phyloP scores from a whole-genome alignment of 306 rosid species.

The Casuarina equisetifolia region DNA sequence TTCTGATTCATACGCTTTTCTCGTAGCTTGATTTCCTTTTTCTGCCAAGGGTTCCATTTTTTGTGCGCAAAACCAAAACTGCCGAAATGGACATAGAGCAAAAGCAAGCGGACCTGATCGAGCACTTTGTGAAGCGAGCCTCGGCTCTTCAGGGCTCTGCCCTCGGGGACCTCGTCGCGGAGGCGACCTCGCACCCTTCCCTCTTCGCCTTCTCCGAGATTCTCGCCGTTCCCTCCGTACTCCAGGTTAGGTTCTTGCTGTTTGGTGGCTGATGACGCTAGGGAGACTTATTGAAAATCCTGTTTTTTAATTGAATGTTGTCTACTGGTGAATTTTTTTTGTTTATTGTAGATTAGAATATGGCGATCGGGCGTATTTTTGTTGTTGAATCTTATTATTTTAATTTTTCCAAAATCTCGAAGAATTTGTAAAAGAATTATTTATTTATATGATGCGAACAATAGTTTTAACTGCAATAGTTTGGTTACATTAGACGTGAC shows the following conservation, averaged over 20 bases:
- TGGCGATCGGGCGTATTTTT: neutral
- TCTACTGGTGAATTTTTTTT: neutral
- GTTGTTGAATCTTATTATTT: neutral
- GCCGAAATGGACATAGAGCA: constrained; percentile 74
- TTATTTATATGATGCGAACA: too few relatives aligned
- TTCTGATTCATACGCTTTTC: neutral
- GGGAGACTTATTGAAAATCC: neutral
- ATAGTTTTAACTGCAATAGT: neutral
- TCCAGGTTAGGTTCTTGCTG: constrained; percentile 47
- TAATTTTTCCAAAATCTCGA: too few relatives aligned
- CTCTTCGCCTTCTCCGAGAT: constrained; percentile 93
- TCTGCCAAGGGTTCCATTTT: neutral
- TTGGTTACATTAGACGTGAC: neutral
- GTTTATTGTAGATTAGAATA: neutral
- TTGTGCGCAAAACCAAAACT: neutral
- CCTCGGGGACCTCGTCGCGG: constrained; percentile 50
- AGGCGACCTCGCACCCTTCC: constrained; percentile 82
- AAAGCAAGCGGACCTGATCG: constrained; percentile 79
- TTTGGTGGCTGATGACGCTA: neutral
- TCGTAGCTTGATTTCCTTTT: neutral
- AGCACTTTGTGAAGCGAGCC: constrained; percentile 74
- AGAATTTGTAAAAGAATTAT: too few relatives aligned
- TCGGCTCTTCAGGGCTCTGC: constrained; percentile 51
- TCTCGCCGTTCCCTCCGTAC: constrained; percentile 68
- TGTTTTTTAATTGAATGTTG: neutral